Percentiles rank a stretch among this genome's conserved stretches.
Evolutionary conservation across 108 stramenopile species (phyloP).

Genomic region (Fragilaria radians): DNA sequence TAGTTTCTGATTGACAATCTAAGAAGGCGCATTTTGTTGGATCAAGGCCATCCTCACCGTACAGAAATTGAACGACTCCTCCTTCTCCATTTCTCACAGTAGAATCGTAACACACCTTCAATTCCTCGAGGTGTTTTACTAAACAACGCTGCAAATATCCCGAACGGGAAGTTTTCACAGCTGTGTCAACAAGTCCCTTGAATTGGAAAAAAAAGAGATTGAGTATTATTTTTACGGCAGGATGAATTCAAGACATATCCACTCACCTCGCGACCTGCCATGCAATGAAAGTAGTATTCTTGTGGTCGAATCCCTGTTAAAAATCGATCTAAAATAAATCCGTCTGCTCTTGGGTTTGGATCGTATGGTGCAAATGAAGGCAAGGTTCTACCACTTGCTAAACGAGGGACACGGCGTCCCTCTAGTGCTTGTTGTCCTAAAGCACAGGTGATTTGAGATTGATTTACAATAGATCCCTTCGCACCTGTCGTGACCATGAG

Average conservation of each 20-base stretch:
- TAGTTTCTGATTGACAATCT: conserved; percentile 71
- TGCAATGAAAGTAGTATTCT: conserved; percentile 99
- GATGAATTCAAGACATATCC: conserved; percentile 86
- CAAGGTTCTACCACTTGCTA: conserved; percentile 94
- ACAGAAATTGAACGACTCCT: conserved; percentile 96
- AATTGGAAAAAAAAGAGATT: conserved; percentile 34
- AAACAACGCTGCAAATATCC: conserved; percentile 99
- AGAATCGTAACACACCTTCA: conserved; percentile 92
- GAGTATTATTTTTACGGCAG: conserved; percentile 70
- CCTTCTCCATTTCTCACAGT: conserved; percentile 98
- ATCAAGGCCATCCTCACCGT: conserved; percentile 99
- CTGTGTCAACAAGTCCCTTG: conserved; percentile 53
- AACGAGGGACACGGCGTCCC: conserved; percentile 97
- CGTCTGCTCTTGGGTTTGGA: conserved; percentile 95
- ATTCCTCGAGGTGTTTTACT: conserved; percentile 96
- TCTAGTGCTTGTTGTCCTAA: conserved; percentile 99
- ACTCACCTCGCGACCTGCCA: conserved; percentile 95
- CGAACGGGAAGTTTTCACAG: conserved; percentile 96
- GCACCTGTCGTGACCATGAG: conserved; percentile 98
- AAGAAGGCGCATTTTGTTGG: conserved; percentile 83
- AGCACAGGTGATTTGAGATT: conserved; percentile 96
- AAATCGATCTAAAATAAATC: conserved; percentile 98
- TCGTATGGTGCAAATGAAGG: conserved; percentile 97
- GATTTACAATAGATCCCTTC: conserved; percentile 98
- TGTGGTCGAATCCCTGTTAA: conserved; percentile 95